Evolutionary conservation across 495 filamentous ascomycete genomes (phyloP).

Genomic region (Aspergillus sclerotiicarbonarius): DNA sequence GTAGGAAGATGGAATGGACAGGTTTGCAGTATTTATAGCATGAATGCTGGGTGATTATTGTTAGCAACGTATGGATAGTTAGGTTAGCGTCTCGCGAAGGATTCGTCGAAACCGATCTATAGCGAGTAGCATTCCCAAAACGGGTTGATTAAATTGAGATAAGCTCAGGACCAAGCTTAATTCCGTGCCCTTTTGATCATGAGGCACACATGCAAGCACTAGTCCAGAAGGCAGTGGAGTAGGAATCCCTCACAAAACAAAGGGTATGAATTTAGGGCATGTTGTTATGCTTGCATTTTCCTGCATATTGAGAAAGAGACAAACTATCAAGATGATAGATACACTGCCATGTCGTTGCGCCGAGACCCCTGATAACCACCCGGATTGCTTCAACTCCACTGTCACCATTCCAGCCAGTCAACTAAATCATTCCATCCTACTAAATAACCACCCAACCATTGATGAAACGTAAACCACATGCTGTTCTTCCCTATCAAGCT

Average conservation of each 20-base stretch:
- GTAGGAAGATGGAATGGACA: neutral
- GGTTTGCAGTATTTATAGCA: neutral
- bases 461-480: neutral
- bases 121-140: neutral
- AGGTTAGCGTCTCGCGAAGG: neutral
- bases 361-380: too few relatives aligned
- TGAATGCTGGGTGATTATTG: neutral
- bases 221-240: neutral
- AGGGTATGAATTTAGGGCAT: neutral
- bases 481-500: neutral
- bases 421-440: too few relatives aligned
- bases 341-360: too few relatives aligned
- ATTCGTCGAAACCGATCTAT: neutral
- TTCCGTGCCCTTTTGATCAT: neutral
- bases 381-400: too few relatives aligned
- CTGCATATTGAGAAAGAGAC: too few relatives aligned
- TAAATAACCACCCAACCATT: neutral
- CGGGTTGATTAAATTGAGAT: neutral
- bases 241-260: neutral
- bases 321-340: too few relatives aligned
- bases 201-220: neutral
- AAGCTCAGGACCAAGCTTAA: neutral
- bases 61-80: neutral
- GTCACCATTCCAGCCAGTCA: too few relatives aligned
- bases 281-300: neutral